A percentile compares a stretch with the other conserved stretches of the same genome.
These are phyloP conservation scores for Globisporangium parvum DNA, from an alignment of 352 stramenopile species.

Conservation along the genomic window DNA sequence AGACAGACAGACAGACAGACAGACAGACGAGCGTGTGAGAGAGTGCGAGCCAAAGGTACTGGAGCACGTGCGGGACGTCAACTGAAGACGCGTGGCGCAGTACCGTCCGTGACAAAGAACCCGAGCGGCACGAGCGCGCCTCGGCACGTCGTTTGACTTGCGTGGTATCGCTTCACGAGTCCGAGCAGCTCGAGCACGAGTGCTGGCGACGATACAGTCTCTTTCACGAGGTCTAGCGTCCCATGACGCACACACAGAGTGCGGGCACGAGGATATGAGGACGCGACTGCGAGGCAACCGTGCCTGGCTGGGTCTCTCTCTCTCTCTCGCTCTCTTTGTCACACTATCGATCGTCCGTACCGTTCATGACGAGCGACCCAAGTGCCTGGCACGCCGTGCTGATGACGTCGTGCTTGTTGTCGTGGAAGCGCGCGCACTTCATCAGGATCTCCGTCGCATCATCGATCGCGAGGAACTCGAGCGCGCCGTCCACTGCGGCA, in stretches of 20 bases:
- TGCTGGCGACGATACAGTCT: constrained; percentile 41
- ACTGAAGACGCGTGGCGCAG: background rate
- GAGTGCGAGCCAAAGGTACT: background rate
- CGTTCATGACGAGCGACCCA: constrained; percentile 69
- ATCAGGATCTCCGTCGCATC: constrained; percentile 58
- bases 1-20: too few relatives aligned
- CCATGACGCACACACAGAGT: background rate
- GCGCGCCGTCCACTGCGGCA: constrained; percentile 41
- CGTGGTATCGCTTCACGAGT: constrained; percentile 48
- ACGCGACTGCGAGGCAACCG: too few relatives aligned
- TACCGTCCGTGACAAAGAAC: constrained; percentile 67
- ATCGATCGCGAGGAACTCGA: constrained; percentile 57
- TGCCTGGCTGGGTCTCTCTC: too few relatives aligned
- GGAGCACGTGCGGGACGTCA: background rate
- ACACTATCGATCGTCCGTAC: constrained; percentile 18
- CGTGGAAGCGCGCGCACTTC: constrained; percentile 69
- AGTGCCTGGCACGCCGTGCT: constrained; percentile 49
- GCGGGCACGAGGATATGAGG: too few relatives aligned
- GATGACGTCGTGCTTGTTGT: constrained; percentile 74
- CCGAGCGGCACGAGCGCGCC: constrained; percentile 45
- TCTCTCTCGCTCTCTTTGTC: too few relatives aligned
- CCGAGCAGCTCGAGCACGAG: constrained; percentile 50
- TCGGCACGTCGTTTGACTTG: constrained; percentile 42
- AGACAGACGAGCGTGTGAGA: background rate
- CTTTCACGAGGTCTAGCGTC: constrained; percentile 54